Conservation (phyloP, 2,329 filamentous ascomycete species). For the Dendryphion nanum region DNA sequence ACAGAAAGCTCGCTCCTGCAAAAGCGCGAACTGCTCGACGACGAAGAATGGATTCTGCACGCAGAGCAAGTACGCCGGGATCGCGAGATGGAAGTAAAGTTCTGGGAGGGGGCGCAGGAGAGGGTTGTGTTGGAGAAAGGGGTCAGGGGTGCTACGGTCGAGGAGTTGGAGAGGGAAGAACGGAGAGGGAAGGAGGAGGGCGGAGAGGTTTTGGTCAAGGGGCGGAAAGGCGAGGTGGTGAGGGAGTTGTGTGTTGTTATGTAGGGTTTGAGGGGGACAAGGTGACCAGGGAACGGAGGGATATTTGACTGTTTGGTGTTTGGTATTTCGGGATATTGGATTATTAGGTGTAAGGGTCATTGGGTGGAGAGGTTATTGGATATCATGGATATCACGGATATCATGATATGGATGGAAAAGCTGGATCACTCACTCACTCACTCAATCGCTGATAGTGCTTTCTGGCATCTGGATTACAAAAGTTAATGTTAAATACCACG, state of each 20-base stretch:
- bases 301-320: too few relatives aligned
- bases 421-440: neutral
- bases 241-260: slow-evolving; percentile 14
- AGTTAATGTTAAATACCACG: too few relatives aligned
- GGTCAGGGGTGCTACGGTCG: slow-evolving; percentile 4
- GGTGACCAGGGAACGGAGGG: too few relatives aligned
- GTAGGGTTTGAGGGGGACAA: too few relatives aligned
- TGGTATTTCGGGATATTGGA: too few relatives aligned
- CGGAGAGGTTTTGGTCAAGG: slow-evolving; percentile 6
- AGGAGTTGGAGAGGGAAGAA: slow-evolving; percentile 3
- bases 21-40: slow-evolving; percentile 22
- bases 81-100: slow-evolving; percentile 20
- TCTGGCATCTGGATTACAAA: too few relatives aligned
- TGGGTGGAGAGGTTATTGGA: too few relatives aligned
- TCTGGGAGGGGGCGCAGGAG: slow-evolving; percentile 31
- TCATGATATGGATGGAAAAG: too few relatives aligned
- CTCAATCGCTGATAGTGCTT: neutral
- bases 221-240: slow-evolving; percentile 11
- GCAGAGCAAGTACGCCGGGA: slow-evolving; percentile 15
- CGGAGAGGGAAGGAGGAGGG: too few relatives aligned
- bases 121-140: slow-evolving; percentile 20
- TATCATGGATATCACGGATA: too few relatives aligned
- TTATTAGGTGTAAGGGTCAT: too few relatives aligned
- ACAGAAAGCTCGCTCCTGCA: slow-evolving; percentile 16
- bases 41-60: slow-evolving; percentile 25